Evolutionary conservation across 2,329 filamentous ascomycete genomes (phyloP).

Genomic region (Colletotrichum limetticola): DNA sequence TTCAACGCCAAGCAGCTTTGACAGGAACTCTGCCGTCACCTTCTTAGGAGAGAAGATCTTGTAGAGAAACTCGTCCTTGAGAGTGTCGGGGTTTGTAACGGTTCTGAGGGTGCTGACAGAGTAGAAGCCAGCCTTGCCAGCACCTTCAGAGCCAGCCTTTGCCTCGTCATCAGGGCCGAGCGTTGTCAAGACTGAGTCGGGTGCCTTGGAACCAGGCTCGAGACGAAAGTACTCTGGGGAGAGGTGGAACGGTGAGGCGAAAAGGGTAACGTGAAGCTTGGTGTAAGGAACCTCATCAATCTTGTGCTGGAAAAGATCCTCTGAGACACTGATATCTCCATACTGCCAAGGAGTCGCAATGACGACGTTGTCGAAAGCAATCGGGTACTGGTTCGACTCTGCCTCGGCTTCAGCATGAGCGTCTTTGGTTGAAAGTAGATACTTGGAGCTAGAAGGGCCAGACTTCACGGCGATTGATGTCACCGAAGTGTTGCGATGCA

Average conservation of each 20-base stretch:
- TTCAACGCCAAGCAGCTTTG: constrained; percentile 59
- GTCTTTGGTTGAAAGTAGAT: constrained; percentile 54
- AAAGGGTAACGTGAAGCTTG: constrained; percentile 87
- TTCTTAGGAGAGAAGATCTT: constrained; percentile 72
- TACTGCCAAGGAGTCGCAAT: constrained; percentile 88
- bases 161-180: constrained; percentile 69
- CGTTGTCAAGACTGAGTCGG: constrained; percentile 85
- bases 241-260: constrained; percentile 81
- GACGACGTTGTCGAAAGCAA: constrained; percentile 81
- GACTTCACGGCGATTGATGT: constrained; percentile 64
- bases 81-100: constrained; percentile 69
- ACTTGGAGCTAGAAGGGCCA: constrained; percentile 53
- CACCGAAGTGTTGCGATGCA: constrained; percentile 77
- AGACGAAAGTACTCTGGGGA: constrained; percentile 79
- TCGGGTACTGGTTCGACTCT: constrained; percentile 52
- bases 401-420: constrained; percentile 35
- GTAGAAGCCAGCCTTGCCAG: constrained; percentile 83
- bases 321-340: constrained; percentile 72
- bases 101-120: constrained; percentile 80
- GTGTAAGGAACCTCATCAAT: constrained; percentile 90
- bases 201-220: constrained; percentile 64
- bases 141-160: constrained; percentile 63
- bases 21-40: constrained; percentile 64
- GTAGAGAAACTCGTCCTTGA: constrained; percentile 67
- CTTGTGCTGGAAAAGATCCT: constrained; percentile 72